Base-by-base conservation (phyloP, 108 stramenopile genomes). In the Ochromonas danica region DNA sequence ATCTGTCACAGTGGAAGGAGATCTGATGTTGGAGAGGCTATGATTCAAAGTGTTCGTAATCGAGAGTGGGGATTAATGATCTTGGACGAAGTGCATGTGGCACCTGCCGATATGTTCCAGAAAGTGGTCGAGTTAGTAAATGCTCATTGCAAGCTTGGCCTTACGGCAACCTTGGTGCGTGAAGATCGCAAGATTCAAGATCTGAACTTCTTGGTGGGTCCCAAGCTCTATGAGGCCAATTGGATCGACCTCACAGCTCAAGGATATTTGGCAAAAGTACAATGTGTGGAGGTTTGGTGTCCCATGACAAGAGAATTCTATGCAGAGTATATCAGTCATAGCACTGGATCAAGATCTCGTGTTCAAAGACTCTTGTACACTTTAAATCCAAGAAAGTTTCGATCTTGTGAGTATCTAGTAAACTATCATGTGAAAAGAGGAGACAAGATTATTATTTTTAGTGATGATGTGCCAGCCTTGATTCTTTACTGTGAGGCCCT, bases 181-280 rank as follows among this genome's bases (percentile, higher is more conserved):
- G 98, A 99, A 83, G 98, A 99, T 86, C 95, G 96, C 84, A 80
- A 93, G 31, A 98, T 98, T 87, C 89, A 91, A 35, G 96, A 97
- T 86, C 87, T 99, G 27, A 96, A 96, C 81, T 96, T 97, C 87
- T 63, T 91, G 6, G 97, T 99, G 74, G 98, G 97, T 62, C 98
- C 98, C n/a, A 99, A 99, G 85, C 90, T 99, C 25, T 99, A 99
- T 89, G 98, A 99, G 81, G 98, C 98, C n/a, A 99, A 99, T 81
- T 99, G 98, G 98, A 96, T 99, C 94, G 98, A 99, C 82, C 86
- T 99, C 10, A 99, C 98, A 39, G 75, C 82, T 80, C 40, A 71
- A 2, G 98, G 98, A 0, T 98, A 96, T 82, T 84, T 99, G 28
- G 97, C 97, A 33, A 96, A 97, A 83, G 98, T 99, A n/a, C 93